These are phyloP conservation scores for Globisporangium abappressorium DNA, from an alignment of 352 stramenopile genomes.

Conservation along the genomic window DNA sequence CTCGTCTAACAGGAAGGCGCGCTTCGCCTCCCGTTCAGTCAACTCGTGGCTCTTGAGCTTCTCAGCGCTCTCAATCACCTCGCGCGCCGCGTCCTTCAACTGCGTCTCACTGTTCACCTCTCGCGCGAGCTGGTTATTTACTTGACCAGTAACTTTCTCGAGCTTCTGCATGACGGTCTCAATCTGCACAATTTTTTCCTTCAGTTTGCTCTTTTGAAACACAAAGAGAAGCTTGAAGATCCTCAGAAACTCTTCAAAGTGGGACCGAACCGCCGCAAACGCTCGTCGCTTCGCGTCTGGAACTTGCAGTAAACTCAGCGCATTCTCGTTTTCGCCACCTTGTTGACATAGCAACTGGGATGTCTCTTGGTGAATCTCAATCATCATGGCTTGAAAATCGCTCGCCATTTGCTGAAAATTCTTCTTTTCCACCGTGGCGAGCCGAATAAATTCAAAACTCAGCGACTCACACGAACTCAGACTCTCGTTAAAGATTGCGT, in stretches of 20 bases:
- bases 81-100: conserved; percentile 29
- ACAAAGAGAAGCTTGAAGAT: conserved; percentile 42
- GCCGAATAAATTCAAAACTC: conserved; percentile 6
- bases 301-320: background rate
- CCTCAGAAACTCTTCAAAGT: conserved; percentile 45
- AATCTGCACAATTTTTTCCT: background rate
- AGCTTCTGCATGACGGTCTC: conserved; percentile 4
- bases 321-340: background rate
- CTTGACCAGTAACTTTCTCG: background rate
- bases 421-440: background rate
- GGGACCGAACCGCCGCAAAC: conserved; percentile 28
- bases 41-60: conserved; percentile 32
- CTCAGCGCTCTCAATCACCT: conserved; percentile 27
- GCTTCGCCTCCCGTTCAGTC: conserved; percentile 38
- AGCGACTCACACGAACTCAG: conserved; percentile 9
- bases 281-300: conserved; percentile 17
- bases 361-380: conserved; percentile 7
- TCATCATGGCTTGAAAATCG: conserved; percentile 6
- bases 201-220: conserved; percentile 39
- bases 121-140: conserved; percentile 15
- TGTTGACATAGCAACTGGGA: background rate
- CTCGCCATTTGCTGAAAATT: background rate
- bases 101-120: conserved; percentile 35
- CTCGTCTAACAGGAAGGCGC: conserved; percentile 57
- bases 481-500: conserved; percentile 23